Evolutionary conservation across 306 rosid genomes (phyloP).

Genomic region (Ceratonia siliqua): DNA sequence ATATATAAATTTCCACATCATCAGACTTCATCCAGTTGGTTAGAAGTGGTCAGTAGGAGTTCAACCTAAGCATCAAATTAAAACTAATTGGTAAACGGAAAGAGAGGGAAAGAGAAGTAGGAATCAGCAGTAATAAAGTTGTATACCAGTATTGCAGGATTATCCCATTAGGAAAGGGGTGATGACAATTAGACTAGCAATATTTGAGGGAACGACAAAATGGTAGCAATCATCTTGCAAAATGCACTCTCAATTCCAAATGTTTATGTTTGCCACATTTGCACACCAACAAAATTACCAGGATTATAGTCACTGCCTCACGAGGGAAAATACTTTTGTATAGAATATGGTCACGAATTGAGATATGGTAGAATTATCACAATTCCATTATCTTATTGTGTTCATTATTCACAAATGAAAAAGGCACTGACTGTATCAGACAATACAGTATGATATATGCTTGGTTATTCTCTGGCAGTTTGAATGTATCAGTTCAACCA

Average conservation of each 20-base stretch:
- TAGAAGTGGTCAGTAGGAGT: background rate
- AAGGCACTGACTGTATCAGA: conserved; percentile 3
- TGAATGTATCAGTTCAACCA: conserved; percentile 22
- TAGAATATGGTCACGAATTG: conserved; percentile 1
- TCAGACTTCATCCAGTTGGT: background rate
- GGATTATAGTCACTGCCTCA: background rate
- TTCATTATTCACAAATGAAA: background rate
- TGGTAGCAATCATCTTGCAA: background rate
- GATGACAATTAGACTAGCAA: background rate
- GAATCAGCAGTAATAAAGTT: conserved; percentile 10
- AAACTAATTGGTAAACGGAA: background rate
- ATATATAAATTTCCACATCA: background rate
- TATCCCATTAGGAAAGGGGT: background rate
- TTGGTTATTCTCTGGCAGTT: conserved; percentile 16
- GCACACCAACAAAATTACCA: background rate
- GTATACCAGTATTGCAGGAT: background rate
- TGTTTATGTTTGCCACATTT: background rate
- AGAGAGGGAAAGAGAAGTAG: background rate
- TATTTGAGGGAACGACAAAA: conserved; percentile 12
- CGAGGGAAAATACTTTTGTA: conserved; percentile 2
- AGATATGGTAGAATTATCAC: conserved; percentile 24
- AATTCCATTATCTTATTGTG: background rate
- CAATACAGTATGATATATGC: conserved; percentile 1
- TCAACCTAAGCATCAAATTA: background rate
- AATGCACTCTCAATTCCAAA: background rate